A percentile compares a stretch with the other conserved stretches of the same genome.
phyloP scores from a whole-genome alignment of 441 rosid species.

The Theobroma grandiflorum region DNA sequence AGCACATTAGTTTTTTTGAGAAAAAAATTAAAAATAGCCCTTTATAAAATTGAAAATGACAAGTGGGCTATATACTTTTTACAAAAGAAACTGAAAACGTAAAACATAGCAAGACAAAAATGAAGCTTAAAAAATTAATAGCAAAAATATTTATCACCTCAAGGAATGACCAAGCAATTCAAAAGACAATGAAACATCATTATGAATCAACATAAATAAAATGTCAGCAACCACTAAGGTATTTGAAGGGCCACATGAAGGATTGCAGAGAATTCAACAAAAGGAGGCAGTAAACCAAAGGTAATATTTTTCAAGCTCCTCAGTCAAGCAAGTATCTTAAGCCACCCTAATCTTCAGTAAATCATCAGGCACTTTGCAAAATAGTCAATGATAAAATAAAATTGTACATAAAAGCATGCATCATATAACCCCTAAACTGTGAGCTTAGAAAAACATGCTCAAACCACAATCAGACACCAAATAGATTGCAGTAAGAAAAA shows the following conservation, averaged over 20 bases:
- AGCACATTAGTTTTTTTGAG: not conserved
- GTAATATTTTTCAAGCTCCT: constrained; percentile 2
- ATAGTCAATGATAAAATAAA: not conserved
- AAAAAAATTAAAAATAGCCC: not conserved
- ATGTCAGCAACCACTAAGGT: constrained; percentile 5
- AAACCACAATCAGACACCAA: not conserved
- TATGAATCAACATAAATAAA: constrained; percentile 9
- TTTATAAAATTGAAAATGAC: not conserved
- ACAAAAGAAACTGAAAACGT: not conserved
- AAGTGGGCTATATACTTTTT: not conserved
- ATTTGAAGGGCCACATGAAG: not conserved
- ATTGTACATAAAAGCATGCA: constrained; percentile 10
- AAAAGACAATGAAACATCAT: not conserved
- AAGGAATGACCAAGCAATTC: constrained; percentile 12
- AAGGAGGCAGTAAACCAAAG: constrained; percentile 7
- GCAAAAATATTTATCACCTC: constrained; percentile 1
- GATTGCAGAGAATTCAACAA: not conserved
- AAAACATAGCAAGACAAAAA: not conserved
- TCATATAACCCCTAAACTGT: not conserved
- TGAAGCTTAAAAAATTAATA: not conserved
- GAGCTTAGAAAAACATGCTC: not conserved
- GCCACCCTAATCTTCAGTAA: not conserved
- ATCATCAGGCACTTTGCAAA: constrained; percentile 7
- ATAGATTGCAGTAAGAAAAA: not conserved
- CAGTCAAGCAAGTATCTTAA: not conserved